phyloP scores from a whole-genome alignment of 257 asterid genomes.

The Phtheirospermum japonicum region DNA sequence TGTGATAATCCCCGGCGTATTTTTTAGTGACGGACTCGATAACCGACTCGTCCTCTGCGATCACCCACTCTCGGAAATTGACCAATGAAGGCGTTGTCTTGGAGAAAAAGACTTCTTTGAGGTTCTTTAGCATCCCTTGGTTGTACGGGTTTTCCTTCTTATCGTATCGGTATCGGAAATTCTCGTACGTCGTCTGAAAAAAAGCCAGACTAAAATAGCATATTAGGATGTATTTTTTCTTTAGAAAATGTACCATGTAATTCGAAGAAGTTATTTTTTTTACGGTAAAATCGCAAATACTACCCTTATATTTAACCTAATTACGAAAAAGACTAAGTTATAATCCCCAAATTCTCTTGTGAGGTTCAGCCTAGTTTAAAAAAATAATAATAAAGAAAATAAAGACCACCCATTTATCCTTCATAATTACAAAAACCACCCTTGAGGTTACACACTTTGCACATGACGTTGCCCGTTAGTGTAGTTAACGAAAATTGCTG shows the following conservation, averaged over 20 bases:
- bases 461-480: no score
- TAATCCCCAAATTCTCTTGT: no score
- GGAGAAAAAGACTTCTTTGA: slow-evolving; percentile 58
- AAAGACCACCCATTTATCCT: no score
- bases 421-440: no score
- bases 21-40: slow-evolving; percentile 36
- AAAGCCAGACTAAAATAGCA: slow-evolving; percentile 24
- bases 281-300: no score
- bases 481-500: no score
- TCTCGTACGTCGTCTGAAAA: slow-evolving; percentile 79
- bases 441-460: no score
- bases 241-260: neutral
- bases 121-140: slow-evolving; percentile 50
- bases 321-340: no score
- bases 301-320: no score
- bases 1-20: slow-evolving; percentile 35
- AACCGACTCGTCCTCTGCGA: slow-evolving; percentile 43
- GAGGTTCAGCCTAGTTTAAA: no score
- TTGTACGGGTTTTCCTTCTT: slow-evolving; percentile 75
- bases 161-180: slow-evolving; percentile 72
- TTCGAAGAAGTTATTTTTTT: no score
- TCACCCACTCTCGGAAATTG: slow-evolving; percentile 69
- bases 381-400: no score
- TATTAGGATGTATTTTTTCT: neutral
- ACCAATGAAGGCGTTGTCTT: slow-evolving; percentile 46